Conservation (phyloP, 208 protist genomes). For the Trypanosoma melophagium region DNA sequence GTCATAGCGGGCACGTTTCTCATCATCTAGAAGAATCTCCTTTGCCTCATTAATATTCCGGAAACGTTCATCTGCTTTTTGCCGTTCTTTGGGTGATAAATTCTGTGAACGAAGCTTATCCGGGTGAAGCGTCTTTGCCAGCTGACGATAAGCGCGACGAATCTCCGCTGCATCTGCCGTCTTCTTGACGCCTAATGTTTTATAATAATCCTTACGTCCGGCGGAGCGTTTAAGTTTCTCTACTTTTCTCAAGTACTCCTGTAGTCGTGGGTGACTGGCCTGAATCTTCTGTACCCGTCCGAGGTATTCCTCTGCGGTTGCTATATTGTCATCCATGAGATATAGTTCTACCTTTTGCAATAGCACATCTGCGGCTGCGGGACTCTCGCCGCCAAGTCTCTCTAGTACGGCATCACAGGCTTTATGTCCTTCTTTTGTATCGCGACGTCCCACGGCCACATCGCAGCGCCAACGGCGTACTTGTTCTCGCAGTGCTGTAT, state of each 20-base stretch:
- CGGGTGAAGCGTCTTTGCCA: constrained; percentile 87
- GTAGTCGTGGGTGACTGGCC: constrained; percentile 29
- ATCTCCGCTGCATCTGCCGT: constrained; percentile 78
- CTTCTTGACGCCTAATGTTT: constrained; percentile 88
- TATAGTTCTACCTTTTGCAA: constrained; percentile 77
- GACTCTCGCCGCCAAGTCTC: constrained; percentile 42
- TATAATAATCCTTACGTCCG: constrained; percentile 91
- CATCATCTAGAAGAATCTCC: constrained; percentile 86
- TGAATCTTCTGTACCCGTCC: constrained; percentile 29
- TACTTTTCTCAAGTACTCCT: constrained; percentile 49
- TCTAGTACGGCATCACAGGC: constrained; percentile 51
- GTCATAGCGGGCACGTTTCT: constrained; percentile 88
- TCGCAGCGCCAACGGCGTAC: constrained; percentile 80
- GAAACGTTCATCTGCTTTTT: constrained; percentile 73
- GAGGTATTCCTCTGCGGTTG: constrained; percentile 50
- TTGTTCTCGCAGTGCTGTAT: constrained; percentile 65
- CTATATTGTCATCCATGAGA: constrained; percentile 75
- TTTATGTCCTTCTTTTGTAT: constrained; percentile 49
- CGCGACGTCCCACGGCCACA: constrained; percentile 54
- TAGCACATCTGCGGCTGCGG: constrained; percentile 42
- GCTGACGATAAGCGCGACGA: constrained; percentile 87
- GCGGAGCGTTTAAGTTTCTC: constrained; percentile 55
- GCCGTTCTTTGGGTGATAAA: constrained; percentile 58
- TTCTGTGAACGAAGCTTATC: constrained; percentile 85
- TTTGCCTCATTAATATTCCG: constrained; percentile 92